Conservation (phyloP, 441 rosid genomes). For the Pelargonium exstipulatum region DNA sequence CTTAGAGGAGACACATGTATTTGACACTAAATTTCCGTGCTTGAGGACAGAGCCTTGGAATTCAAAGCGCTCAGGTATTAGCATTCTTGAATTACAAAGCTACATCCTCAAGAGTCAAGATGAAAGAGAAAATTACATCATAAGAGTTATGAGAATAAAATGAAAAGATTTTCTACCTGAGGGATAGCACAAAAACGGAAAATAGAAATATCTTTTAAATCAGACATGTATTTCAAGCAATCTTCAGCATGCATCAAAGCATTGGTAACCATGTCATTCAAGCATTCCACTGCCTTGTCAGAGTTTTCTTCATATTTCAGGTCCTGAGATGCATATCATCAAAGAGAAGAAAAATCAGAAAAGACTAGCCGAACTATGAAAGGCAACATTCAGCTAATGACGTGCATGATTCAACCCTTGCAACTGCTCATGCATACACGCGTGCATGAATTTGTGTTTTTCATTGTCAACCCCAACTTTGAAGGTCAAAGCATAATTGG, state of each 20-base stretch:
- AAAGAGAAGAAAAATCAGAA: constrained; percentile 11
- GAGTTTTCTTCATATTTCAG: constrained; percentile 79
- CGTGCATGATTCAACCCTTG: constrained; percentile 7
- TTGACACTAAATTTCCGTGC: too few species aligned
- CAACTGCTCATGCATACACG: constrained; percentile 1
- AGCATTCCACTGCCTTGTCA: constrained; percentile 69
- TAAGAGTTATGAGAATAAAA: not conserved
- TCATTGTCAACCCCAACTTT: not conserved
- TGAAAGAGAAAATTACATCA: not conserved
- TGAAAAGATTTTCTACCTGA: constrained; percentile 40
- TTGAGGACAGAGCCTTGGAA: too few species aligned
- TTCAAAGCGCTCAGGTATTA: too few species aligned
- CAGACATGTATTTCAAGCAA: constrained; percentile 67
- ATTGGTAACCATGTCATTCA: constrained; percentile 91
- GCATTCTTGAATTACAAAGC: too few species aligned
- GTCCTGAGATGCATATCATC: constrained; percentile 42
- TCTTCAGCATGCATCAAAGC: constrained; percentile 69
- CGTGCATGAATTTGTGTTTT: not conserved
- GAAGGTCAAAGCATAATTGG: not conserved
- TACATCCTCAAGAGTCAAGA: not conserved
- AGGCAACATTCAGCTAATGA: not conserved
- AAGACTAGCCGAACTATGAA: not conserved
- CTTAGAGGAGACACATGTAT: too few species aligned
- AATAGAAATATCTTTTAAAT: constrained; percentile 54
- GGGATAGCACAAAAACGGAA: constrained; percentile 90